Conservation (phyloP, 306 rosid genomes). For the Quercus wislizeni region DNA sequence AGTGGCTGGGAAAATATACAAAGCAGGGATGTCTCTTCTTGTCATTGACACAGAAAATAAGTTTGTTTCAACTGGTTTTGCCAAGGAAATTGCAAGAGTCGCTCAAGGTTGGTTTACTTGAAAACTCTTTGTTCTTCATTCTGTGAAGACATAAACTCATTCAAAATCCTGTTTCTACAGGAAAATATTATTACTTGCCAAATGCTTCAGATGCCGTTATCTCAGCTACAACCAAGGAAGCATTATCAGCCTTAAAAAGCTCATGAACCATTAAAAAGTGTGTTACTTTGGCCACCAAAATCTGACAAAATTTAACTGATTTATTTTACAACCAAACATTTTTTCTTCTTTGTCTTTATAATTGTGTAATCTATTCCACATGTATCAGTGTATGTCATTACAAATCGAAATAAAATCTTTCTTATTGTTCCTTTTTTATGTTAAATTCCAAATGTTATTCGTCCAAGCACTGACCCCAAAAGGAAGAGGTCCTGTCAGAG, state of each 20-base stretch:
- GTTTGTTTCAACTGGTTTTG: conserved; percentile 96
- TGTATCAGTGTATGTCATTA: no score
- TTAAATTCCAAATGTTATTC: not conserved
- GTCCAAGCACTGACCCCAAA: no score
- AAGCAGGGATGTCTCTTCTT: conserved; percentile 96
- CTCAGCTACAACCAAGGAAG: conserved; percentile 84
- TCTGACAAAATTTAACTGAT: not conserved
- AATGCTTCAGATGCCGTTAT: conserved; percentile 92
- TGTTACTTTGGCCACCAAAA: not conserved
- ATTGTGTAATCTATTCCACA: not conserved
- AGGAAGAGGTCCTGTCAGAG: not conserved
- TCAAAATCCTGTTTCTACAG: conserved; percentile 39
- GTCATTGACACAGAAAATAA: conserved; percentile 97
- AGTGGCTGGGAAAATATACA: conserved; percentile 93
- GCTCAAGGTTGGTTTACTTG: conserved; percentile 75
- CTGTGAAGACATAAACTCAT: conserved; percentile 18
- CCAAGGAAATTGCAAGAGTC: conserved; percentile 96
- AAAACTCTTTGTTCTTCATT: conserved; percentile 17
- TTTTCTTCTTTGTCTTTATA: no score
- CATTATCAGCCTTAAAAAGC: conserved; percentile 72
- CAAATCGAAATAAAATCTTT: not conserved
- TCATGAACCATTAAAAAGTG: conserved; percentile 34
- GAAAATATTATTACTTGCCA: conserved; percentile 94
- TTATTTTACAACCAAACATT: not conserved
- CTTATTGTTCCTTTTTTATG: not conserved